Base-by-base conservation (phyloP, 306 rosid genomes). In the Begonia loranthoides region DNA sequence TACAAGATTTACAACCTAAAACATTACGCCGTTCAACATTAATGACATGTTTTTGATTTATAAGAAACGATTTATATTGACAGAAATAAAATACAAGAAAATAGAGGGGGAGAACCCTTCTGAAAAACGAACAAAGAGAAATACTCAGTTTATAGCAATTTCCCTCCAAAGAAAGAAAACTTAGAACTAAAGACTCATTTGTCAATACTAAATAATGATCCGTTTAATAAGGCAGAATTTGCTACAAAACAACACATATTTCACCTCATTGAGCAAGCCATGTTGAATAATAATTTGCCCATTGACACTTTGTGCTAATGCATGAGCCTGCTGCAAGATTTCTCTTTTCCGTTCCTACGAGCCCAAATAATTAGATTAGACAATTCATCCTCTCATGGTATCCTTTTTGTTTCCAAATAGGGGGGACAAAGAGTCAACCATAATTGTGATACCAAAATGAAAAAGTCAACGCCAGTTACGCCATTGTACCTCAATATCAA, bases 1-100 rank as follows among this genome's bases (percentile, higher is more conserved):
- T 53, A 89, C 90, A 60, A 85, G 94, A 84, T 89, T 89, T 57
- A 71, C 87, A 67, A 89, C 95, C 97, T 89, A 68, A 41, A 56
- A 47, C 58, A 54, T 50, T 34, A 41, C 9, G 17, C 51, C 21
- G n/a, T 9, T 21, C 17, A 39, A 40, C 15, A 36, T 44, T 41
- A 57, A 22, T n/a, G 45, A 56, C n/a, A 50, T 13, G 21, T 3
- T 51, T 24, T 45, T 39, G 0, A 28, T 28, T 28, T 28, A 28
- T 28, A 28, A 24, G 39, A 60, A 17, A 50, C 24, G 13, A 57
- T 45, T 4, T 28, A 28, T 28, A 5, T 28, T 28, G 36, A 28
- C 8, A 28, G 36, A 24, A 24, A 28, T 22, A 22, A 22, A 22
- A 22, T 28, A 28, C 4, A 28, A 28, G 4, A 28, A 28, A 28